Percentiles rank a stretch among this genome's conserved stretches.
Conservation (phyloP, 371 early-diverging fungal genomes). For the Rhizopus stolonifer region DNA sequence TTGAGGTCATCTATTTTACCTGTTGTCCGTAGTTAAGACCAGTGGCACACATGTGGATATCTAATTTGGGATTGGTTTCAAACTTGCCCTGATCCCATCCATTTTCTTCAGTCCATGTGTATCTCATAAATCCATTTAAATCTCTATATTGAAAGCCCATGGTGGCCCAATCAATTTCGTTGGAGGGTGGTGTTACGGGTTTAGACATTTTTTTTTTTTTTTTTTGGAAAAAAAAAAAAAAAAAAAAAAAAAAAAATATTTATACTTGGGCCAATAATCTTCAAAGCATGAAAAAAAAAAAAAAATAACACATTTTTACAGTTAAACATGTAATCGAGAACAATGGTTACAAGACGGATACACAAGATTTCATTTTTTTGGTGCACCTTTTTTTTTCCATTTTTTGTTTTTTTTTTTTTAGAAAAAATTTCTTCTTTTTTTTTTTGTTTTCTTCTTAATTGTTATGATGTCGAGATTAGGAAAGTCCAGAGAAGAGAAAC, state of each 20-base stretch:
- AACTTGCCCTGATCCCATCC: conserved; percentile 68
- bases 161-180: conserved; percentile 65
- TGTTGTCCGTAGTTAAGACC: conserved; percentile 76
- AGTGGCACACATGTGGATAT: conserved; percentile 58
- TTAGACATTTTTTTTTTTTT: conserved; percentile 20
- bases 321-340: no score
- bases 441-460: background rate
- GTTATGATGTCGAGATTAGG: background rate
- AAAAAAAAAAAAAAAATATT: background rate
- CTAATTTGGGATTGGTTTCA: conserved; percentile 47
- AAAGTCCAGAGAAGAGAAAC: conserved; percentile 49
- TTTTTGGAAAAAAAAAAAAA: conserved; percentile 1
- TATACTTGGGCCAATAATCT: no score
- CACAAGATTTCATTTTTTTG: no score
- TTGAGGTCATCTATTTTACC: conserved; percentile 27
- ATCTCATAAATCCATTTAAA: conserved; percentile 65
- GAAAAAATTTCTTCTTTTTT: no score
- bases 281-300: no score
- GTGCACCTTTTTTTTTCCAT: background rate
- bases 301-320: no score
- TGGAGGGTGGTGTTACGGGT: conserved; percentile 28
- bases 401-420: background rate
- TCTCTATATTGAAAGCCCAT: conserved; percentile 71
- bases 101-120: conserved; percentile 58
- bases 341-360: no score